Evolutionary conservation across 306 rosid genomes (phyloP).

Genomic region (Pterocarpus macrocarpus): DNA sequence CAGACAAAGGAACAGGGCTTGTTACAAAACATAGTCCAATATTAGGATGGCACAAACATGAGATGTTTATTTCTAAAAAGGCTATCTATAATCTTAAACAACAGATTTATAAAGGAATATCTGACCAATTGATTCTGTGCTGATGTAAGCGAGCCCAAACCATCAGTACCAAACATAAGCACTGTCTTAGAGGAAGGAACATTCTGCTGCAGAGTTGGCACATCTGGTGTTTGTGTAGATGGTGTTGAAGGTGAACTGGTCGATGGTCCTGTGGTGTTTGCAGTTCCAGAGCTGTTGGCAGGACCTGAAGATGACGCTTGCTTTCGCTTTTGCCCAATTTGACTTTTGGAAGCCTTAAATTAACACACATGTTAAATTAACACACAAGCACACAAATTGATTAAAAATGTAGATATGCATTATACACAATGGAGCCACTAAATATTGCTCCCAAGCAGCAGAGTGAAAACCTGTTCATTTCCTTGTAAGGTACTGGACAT

Average conservation of each 20-base stretch:
- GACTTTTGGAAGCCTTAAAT: conserved; percentile 62
- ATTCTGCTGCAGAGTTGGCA: conserved; percentile 63
- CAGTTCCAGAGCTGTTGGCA: conserved; percentile 73
- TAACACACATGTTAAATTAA: not conserved
- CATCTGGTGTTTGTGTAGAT: conserved; percentile 66
- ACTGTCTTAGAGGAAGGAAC: conserved; percentile 63
- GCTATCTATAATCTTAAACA: not conserved
- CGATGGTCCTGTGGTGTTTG: conserved; percentile 70
- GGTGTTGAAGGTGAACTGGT: conserved; percentile 67
- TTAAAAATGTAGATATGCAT: conserved; percentile 38
- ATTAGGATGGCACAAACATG: conserved; percentile 37
- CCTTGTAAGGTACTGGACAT: conserved; percentile 60
- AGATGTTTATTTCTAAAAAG: conserved; percentile 9
- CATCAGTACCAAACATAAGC: conserved; percentile 63
- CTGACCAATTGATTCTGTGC: conserved; percentile 72
- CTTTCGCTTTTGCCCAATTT: conserved; percentile 67
- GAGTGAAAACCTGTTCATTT: conserved; percentile 67
- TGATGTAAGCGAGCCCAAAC: conserved; percentile 63
- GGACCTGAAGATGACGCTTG: conserved; percentile 67
- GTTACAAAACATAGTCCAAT: conserved; percentile 25
- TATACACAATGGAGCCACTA: not conserved
- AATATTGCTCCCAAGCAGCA: conserved; percentile 30
- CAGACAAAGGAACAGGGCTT: not conserved
- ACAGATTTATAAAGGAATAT: not conserved
- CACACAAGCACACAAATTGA: not conserved